Base-by-base conservation (phyloP, 257 asterid genomes). In the Lavandula angustifolia region DNA sequence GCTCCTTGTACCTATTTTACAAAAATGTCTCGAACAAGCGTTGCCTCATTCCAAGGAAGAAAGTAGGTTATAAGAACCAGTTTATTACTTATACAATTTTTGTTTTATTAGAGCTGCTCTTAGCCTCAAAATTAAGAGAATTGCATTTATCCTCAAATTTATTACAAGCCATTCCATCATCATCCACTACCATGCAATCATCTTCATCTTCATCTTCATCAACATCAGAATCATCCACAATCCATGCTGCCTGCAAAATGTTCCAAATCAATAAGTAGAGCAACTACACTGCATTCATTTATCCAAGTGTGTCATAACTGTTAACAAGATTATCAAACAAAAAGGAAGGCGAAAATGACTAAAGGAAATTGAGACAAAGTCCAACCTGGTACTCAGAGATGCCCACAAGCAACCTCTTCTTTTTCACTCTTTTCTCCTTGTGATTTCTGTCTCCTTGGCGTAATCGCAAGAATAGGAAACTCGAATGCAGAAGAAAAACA, bases 361-460 rank as follows among this genome's bases (percentile, higher is more conserved):
- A 47, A 9, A 63, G 41, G 63, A 29, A 73, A 55, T 41, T 14
- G 51, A 35, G 54, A 42, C 52, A 52, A 46, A 52, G 64, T 68
- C 53, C 57, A 54, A 94, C 99, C 95, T 90, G 97, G 72, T 94
- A 94, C 18, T 94, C 99, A 70, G 97, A 90, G 51, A 85, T 86
- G 66, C 97, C 97, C 74, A 47, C 73, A 51, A 96, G 96, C 64
- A 85, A 84, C 63, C 62, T 79, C 79, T 74, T 94, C 82, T 66
- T 82, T 73, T 81, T 86, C 74, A 72, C 80, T 78, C 66, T 85
- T 79, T 75, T 83, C 64, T 81, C 82, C 69, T 79, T 69, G n/a
- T 62, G 80, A 41, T 62, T 49, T 75, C 55, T 78, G 61, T 84
- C 95, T 11, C 96, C 97, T 76, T 94, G 16, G 35, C 54, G 47